These are phyloP conservation scores for Thymus quinquecostatus DNA, from an alignment of 257 asterid genomes.

Conservation along the genomic window DNA sequence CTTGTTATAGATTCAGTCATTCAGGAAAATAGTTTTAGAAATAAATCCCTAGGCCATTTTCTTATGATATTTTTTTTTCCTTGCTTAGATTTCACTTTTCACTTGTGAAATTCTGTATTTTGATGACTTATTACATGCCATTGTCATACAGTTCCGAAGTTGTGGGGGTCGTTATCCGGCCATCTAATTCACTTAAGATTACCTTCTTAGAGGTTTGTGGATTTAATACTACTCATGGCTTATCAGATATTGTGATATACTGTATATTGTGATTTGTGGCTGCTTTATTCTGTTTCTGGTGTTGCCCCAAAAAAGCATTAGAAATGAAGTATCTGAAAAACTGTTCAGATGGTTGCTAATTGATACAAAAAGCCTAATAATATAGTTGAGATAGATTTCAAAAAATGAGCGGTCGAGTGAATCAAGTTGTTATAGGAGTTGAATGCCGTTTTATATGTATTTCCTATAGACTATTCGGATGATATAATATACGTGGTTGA, in stretches of 20 bases:
- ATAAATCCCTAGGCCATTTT: not conserved
- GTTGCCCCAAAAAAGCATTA: not conserved
- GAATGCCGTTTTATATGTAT: not conserved
- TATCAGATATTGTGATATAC: conserved; percentile 21
- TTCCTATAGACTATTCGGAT: not conserved
- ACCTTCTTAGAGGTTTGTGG: conserved; percentile 91
- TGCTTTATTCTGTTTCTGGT: conserved; percentile 11
- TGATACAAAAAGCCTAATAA: not conserved
- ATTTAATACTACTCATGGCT: conserved; percentile 31
- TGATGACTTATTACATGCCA: conserved; percentile 22
- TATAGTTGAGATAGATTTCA: not conserved
- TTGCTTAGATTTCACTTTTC: conserved; percentile 1
- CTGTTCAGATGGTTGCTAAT: not conserved
- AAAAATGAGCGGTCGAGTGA: no score
- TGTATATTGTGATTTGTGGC: conserved; percentile 3
- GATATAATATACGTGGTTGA: not conserved
- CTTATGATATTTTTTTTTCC: not conserved
- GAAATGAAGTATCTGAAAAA: not conserved
- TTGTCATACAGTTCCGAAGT: conserved; percentile 81
- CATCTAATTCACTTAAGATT: conserved; percentile 86
- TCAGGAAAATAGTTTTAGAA: not conserved
- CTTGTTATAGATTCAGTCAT: not conserved
- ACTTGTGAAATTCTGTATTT: conserved; percentile 14
- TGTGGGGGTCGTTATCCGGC: conserved; percentile 74
- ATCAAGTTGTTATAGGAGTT: not conserved